Conservation (phyloP, 345 rosid species). For the Pelargonium nanum region DNA sequence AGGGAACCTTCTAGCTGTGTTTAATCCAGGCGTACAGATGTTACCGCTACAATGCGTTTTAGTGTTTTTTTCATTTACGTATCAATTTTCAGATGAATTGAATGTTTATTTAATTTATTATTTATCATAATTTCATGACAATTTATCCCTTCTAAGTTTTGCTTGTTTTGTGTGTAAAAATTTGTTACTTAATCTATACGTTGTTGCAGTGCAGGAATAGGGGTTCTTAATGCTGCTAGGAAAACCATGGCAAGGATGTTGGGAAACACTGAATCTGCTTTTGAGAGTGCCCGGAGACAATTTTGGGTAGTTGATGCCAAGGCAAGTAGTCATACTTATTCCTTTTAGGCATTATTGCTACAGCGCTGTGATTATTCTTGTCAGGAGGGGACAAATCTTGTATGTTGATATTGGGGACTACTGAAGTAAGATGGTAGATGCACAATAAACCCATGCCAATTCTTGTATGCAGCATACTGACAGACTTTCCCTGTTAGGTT, state of each 20-base stretch:
- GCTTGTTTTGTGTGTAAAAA: background rate
- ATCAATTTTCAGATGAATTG: too few species aligned
- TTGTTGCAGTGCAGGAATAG: conserved; percentile 84
- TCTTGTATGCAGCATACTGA: background rate
- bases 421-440: background rate
- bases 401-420: background rate
- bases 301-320: conserved; percentile 98
- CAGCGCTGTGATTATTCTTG: background rate
- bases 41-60: too few species aligned
- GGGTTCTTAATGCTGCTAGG: conserved; percentile 94
- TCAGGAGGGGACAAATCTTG: background rate
- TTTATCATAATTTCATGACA: too few species aligned
- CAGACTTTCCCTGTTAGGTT: background rate
- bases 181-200: conserved; percentile 15
- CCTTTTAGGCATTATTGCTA: background rate
- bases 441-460: too few species aligned
- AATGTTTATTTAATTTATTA: too few species aligned
- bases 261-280: conserved; percentile 75
- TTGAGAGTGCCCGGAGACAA: conserved; percentile 85
- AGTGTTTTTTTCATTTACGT: too few species aligned
- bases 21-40: too few species aligned
- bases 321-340: conserved; percentile 25
- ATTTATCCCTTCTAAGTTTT: background rate
- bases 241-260: conserved; percentile 98
- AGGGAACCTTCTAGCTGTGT: too few species aligned